Base-by-base conservation (phyloP, 2,329 filamentous ascomycete species). In the Alternaria gansuensis region DNA sequence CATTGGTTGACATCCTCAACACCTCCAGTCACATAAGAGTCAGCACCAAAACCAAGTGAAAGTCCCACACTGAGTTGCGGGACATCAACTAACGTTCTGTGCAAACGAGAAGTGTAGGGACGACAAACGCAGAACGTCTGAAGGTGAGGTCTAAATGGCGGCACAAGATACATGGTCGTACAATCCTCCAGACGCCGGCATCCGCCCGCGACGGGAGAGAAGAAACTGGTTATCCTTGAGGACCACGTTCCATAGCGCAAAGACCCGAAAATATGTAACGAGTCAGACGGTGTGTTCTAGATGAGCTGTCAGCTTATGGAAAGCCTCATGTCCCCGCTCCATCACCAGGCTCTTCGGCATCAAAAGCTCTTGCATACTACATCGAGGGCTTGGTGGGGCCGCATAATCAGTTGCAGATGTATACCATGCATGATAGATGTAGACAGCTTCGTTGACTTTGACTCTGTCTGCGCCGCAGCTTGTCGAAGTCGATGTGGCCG, bases 241-340 rank as follows among this genome's bases (percentile, higher is more conserved):
- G 49, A 48, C 51, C 40, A 56, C 57, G 60, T 64, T 64, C 63
- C 64, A 65, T 56, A 57, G 62, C 56, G 49, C 45, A 57, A 57
- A 50, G 48, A 48, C 44, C 50, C 55, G 54, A 53, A 45, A 62
- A 62, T 54, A 48, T 50, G 43, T 28, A 56, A 51, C 67, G 68
- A 70, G 67, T 69, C 68, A 69, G 60, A 51, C 57, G 58, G 51
- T 49, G 51, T 49, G 60, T 66, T 70, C 68, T 69, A 65, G 68
- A 69, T 55, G 57, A 51, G 52, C 51, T 55, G 55, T 59, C 45
- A 50, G 33, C 50, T 59, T 54, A 51, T 57, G 51, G 55, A 59
- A 50, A 31, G 51, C 51, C 41, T 62, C 29, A 51, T 37, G 48
- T 54, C 59, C 62, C 63, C 63, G 53, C 63, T 36, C 45, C 54